Base-by-base conservation (phyloP, 768 basidiomycete genomes). In the Mycena epipterygia region DNA sequence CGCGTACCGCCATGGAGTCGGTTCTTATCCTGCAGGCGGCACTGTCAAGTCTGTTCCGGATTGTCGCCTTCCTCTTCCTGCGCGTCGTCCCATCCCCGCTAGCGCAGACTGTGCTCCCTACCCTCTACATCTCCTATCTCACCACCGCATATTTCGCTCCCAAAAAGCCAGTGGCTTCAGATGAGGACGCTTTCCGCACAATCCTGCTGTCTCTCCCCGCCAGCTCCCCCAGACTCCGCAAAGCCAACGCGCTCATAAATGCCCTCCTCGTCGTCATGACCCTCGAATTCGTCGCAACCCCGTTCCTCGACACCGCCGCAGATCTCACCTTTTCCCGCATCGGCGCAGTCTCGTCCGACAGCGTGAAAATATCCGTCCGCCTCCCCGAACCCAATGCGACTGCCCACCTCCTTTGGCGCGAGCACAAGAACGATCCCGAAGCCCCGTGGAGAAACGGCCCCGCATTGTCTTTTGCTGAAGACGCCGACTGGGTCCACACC, bases 341-440 rank as follows among this genome's bases (percentile, higher is more conserved):
- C 64, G 93, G 93, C 19, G 92, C 92, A 3, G 86, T 94, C 64
- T 88, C 90, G 72, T 88, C 90, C 5, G 87, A 90, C 73, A 81
- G 83, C 49, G 90, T 82, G 68, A 94, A 92, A 77, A 83, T 94
- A 48, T 80, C 86, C 39, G 86, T 90, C 29, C 89, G 93, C 42
- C 87, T 89, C 75, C 91, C 93, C 1, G 74, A 77, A 12, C 57
- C 66, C 63, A 80, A 84, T 51, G 74, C 71, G 16, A 80, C 81
- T 16, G 75, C 84, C 41, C 78, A 85, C 30, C 73, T 85, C n/a
- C 73, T 89, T 23, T 92, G 87, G 82, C 84, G 89, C 29, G 84
- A 84, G 71, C 46, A 72, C 29, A 71, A 77, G 9, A 69, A 72
- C 63, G 75, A 78, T 25, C 64, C 78, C n/a, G 70, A 74, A 37